Conservation (phyloP, 148 eudicot genomes). For the Arbutus unedo region DNA sequence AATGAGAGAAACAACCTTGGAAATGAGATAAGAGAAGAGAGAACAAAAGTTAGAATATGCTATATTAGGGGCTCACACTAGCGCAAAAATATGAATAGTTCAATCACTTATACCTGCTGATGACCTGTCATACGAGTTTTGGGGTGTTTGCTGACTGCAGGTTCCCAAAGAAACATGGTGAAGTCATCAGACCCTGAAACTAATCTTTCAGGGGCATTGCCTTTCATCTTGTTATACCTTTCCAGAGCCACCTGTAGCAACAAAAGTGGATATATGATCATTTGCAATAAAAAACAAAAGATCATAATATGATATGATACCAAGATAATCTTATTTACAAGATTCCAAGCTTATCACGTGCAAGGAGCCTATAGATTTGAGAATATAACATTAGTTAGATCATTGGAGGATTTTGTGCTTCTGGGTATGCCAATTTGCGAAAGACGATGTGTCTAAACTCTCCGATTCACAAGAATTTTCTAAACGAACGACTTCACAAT, state of each 20-base stretch:
- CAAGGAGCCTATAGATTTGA: background rate
- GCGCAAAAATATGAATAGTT: background rate
- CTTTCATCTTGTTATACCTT: constrained; percentile 80
- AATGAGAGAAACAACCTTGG: background rate
- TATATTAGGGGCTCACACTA: background rate
- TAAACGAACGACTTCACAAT: background rate
- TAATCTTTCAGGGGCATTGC: constrained; percentile 85
- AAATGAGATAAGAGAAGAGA: background rate
- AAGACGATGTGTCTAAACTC: background rate
- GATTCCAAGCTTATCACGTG: background rate
- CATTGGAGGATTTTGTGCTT: background rate
- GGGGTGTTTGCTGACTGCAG: constrained; percentile 85
- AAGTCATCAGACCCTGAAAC: constrained; percentile 99
- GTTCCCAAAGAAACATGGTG: constrained; percentile 98
- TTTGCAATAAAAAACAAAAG: background rate
- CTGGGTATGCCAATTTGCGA: background rate
- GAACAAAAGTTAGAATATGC: background rate
- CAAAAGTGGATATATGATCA: constrained; percentile 9
- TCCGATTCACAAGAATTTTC: too few species aligned
- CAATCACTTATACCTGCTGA: constrained; percentile 60
- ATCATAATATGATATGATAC: background rate
- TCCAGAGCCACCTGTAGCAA: constrained; percentile 63
- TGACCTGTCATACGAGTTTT: constrained; percentile 97
- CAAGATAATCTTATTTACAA: background rate
- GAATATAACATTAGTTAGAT: background rate